These are phyloP conservation scores for Pythium phragmiticola DNA, from an alignment of 352 stramenopile genomes.

Conservation along the genomic window DNA sequence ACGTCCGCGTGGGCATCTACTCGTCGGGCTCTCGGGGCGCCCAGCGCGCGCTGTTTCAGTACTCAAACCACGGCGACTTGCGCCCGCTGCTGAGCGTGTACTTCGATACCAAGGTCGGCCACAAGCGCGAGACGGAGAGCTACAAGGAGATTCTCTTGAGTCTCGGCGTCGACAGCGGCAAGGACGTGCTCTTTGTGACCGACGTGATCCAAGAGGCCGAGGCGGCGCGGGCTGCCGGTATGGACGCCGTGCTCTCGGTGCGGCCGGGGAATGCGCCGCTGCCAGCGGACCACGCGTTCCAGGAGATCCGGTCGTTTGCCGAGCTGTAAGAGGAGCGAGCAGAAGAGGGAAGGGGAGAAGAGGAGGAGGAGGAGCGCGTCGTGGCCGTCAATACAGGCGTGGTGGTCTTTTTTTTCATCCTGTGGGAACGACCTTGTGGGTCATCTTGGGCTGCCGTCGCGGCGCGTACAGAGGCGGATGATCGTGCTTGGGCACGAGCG, in stretches of 20 bases:
- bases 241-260: slow-evolving; percentile 74
- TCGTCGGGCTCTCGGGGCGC: slow-evolving; percentile 90
- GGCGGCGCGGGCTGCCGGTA: slow-evolving; percentile 63
- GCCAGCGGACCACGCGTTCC: slow-evolving; percentile 52
- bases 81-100: slow-evolving; percentile 72
- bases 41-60: slow-evolving; percentile 86
- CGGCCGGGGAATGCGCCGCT: slow-evolving; percentile 85
- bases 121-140: slow-evolving; percentile 70
- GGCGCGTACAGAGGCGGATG: slow-evolving; percentile 23
- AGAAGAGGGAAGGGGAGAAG: background rate
- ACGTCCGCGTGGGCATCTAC: slow-evolving; percentile 91
- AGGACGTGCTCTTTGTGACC: slow-evolving; percentile 88
- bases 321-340: slow-evolving; percentile 38
- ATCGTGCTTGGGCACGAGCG: slow-evolving; percentile 17
- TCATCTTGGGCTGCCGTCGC: slow-evolving; percentile 20
- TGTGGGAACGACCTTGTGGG: slow-evolving; percentile 26
- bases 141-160: slow-evolving; percentile 84
- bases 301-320: slow-evolving; percentile 55
- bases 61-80: slow-evolving; percentile 82
- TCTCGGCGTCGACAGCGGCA: slow-evolving; percentile 72
- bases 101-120: slow-evolving; percentile 84
- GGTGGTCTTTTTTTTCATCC: slow-evolving; percentile 3
- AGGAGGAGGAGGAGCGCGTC: background rate
- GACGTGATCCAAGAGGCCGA: slow-evolving; percentile 86
- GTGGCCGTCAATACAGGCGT: background rate